Evolutionary conservation across 164 flowering plant species (phyloP).

Genomic region (Santalum album): DNA sequence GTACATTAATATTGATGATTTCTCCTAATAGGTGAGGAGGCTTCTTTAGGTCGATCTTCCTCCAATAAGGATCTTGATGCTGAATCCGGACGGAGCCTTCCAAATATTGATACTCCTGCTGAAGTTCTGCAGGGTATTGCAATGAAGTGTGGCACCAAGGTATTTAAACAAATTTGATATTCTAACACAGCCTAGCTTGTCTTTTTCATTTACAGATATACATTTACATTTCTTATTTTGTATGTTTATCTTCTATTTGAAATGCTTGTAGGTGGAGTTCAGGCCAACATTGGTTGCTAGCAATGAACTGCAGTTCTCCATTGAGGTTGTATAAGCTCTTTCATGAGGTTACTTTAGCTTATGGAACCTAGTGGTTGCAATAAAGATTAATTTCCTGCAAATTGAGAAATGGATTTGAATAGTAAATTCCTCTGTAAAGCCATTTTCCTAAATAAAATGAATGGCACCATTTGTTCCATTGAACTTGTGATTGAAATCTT

Average conservation of each 20-base stretch:
- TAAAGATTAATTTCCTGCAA: too few species aligned
- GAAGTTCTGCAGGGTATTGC: slow-evolving; percentile 75
- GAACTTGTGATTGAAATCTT: too few species aligned
- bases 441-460: too few species aligned
- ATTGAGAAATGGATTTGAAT: too few species aligned
- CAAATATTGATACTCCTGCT: slow-evolving; percentile 43
- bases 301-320: slow-evolving; percentile 59
- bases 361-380: too few species aligned
- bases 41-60: slow-evolving; percentile 37
- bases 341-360: neutral
- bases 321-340: slow-evolving; percentile 50
- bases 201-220: too few species aligned
- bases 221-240: neutral
- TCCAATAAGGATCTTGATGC: slow-evolving; percentile 45
- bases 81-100: slow-evolving; percentile 41
- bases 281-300: slow-evolving; percentile 48
- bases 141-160: slow-evolving; percentile 79
- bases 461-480: too few species aligned
- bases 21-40: slow-evolving; percentile 48
- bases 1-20: neutral
- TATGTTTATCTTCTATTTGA: neutral
- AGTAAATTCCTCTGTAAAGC: too few species aligned
- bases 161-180: slow-evolving; percentile 11
- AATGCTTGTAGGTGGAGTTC: slow-evolving; percentile 65
- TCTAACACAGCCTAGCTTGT: neutral